A percentile compares a stretch with the other conserved stretches of the same genome.
Conservation (phyloP, 768 basidiomycete genomes). For the Pisolithus albus region DNA sequence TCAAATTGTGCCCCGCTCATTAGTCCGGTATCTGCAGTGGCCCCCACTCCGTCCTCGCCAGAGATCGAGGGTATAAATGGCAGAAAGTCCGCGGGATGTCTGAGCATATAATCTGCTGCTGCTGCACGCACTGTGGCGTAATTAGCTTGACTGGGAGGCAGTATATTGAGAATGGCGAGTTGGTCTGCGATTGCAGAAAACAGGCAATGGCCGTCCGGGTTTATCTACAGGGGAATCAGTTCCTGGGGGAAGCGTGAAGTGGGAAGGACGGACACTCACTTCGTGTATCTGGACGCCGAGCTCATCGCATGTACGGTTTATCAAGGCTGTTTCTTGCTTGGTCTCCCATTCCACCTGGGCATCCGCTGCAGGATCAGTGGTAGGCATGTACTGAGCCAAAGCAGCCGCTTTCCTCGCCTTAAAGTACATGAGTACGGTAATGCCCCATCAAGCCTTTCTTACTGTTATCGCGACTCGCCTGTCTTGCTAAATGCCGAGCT, state of each 20-base stretch:
- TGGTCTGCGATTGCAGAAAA: conserved; percentile 95
- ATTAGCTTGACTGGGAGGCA: conserved; percentile 51
- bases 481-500: conserved; percentile 60
- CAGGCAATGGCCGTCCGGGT: conserved; percentile 94
- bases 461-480: conserved; percentile 40
- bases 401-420: conserved; percentile 71
- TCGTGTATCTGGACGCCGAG: conserved; percentile 61
- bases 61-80: conserved; percentile 80
- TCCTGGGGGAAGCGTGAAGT: background rate
- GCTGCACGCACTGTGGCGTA: conserved; percentile 55
- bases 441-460: background rate
- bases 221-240: conserved; percentile 50
- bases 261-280: conserved; percentile 32
- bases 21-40: conserved; percentile 52
- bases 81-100: conserved; percentile 84
- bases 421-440: conserved; percentile 1
- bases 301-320: conserved; percentile 57
- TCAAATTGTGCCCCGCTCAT: conserved; percentile 64
- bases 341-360: conserved; percentile 57
- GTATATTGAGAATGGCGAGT: conserved; percentile 61
- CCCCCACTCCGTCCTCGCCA: conserved; percentile 63
- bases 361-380: conserved; percentile 52
- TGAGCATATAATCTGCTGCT: conserved; percentile 75
- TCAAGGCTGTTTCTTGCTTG: conserved; percentile 59
- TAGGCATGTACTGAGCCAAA: conserved; percentile 45